Evolutionary conservation across 75 land plant genomes (phyloP).

Genomic region (Pseudotsuga menziesii): DNA sequence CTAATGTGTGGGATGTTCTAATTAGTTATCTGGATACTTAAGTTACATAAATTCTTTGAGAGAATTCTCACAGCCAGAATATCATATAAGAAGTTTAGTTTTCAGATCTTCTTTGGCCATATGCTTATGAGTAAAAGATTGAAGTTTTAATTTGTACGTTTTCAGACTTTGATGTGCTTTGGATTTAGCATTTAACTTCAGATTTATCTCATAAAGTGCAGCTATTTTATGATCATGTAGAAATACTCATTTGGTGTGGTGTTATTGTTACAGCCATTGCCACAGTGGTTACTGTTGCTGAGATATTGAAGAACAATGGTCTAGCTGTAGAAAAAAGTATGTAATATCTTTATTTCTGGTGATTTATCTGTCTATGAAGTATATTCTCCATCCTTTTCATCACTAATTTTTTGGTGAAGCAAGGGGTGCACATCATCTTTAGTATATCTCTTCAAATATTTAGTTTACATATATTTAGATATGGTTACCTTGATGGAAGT

Average conservation of each 20-base stretch:
- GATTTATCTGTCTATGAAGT: neutral
- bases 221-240: neutral
- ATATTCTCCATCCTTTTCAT: constrained; percentile 4
- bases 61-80: too few species aligned
- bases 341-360: constrained; percentile 3
- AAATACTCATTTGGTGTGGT: neutral
- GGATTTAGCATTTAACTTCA: neutral
- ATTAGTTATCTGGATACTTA: too few species aligned
- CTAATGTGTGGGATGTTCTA: too few species aligned
- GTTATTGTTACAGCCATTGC: constrained; percentile 38
- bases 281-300: constrained; percentile 50
- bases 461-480: too few species aligned
- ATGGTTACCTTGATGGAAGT: neutral
- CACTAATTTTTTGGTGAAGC: neutral
- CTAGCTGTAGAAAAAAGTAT: constrained; percentile 46
- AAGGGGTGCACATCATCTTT: neutral
- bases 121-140: too few species aligned
- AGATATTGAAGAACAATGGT: constrained; percentile 54
- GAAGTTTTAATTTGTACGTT: too few species aligned
- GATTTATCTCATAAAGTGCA: neutral
- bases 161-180: too few species aligned
- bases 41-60: too few species aligned
- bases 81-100: too few species aligned
- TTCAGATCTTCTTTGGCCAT: too few species aligned
- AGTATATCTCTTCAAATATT: too few species aligned